Base-by-base conservation (phyloP, 225 moss, liverwort and hornwort genomes). In the Pseudoscleropodium purum region DNA sequence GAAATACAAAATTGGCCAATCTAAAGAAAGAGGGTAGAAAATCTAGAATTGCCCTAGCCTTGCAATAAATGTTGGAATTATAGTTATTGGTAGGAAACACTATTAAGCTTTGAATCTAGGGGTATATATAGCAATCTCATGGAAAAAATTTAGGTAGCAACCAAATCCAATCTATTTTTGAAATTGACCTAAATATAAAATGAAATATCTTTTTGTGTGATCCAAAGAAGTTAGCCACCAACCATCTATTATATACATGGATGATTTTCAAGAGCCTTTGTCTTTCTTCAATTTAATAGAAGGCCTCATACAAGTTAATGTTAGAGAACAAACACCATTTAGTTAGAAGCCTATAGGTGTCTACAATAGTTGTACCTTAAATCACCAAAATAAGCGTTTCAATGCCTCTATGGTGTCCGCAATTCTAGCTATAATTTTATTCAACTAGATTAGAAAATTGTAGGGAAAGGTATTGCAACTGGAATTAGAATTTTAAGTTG, bases 41-140 rank as follows among this genome's bases (percentile, higher is more conserved):
- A 57, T 37, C 6, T 79, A n/a, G 2, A 56, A 6, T 0, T 0
- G 0, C 2, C 1, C 5, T 3, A 37, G 0, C 5, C 0, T 16
- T 26, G 10, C 2, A n/a, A 10, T n/a, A 57, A n/a, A 26, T 79
- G 4, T 79, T n/a, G 11, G 18, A 1, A 3, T n/a, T 57, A 18
- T 0, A n/a, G 0, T 57, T n/a, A 17, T 10, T 57, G 1, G 0
- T 56, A 37, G 10, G 1, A 1, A 78, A 56, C 0, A 37, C 6
- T 25, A 27, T 14, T 6, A 17, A 37, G 7, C 9, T 2, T 39
- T 29, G 18, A 59, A 24, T 6, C 1, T 6, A 57, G 2, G 19
- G 1, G 9, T 56, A 1, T 25, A 2, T 3, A n/a, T 10, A 0
- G 16, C 2, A 52, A 2, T 36, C 2, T 36, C 2, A 16, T 56